A percentile compares a stretch with the other conserved stretches of the same genome.
Conservation (phyloP, 176 grass and related monocot genomes). For the Lolium multiflorum region DNA sequence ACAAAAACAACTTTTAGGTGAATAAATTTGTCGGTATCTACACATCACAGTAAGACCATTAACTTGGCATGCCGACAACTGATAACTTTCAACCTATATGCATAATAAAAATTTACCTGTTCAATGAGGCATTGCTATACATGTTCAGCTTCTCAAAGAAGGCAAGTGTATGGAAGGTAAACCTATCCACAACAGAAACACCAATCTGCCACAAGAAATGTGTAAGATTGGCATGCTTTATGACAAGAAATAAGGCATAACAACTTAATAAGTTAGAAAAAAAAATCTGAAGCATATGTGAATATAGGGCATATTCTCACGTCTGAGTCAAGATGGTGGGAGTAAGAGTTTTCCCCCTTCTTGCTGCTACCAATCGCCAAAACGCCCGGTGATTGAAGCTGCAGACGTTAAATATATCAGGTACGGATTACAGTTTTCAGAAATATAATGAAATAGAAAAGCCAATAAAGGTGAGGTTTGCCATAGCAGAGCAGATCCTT, state of each 20-base stretch:
- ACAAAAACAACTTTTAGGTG: not conserved
- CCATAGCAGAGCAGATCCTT: not conserved
- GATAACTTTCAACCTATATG: conserved; percentile 12
- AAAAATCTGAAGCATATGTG: conserved; percentile 11
- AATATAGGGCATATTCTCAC: conserved; percentile 60
- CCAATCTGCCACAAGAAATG: conserved; percentile 72
- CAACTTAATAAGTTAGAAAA: not conserved
- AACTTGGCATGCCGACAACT: conserved; percentile 16
- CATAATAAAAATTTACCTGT: conserved; percentile 66
- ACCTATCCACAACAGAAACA: conserved; percentile 99
- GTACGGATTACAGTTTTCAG: conserved; percentile 24
- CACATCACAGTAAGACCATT: not conserved
- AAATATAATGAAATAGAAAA: not conserved
- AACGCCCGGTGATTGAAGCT: conserved; percentile 97
- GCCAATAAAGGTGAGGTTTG: not conserved
- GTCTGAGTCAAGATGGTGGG: conserved; percentile 97
- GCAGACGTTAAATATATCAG: conserved; percentile 41
- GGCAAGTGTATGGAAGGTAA: conserved; percentile 96
- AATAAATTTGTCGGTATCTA: not conserved
- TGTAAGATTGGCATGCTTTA: conserved; percentile 24
- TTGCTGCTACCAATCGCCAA: conserved; percentile 93
- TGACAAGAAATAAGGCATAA: conserved; percentile 20
- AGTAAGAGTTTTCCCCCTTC: conserved; percentile 99
- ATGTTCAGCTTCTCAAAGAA: conserved; percentile 99
- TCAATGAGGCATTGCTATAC: conserved; percentile 98